These are phyloP conservation scores for Peniophora sp. DNA, from an alignment of 1,284 basidiomycete species.

Conservation along the genomic window DNA sequence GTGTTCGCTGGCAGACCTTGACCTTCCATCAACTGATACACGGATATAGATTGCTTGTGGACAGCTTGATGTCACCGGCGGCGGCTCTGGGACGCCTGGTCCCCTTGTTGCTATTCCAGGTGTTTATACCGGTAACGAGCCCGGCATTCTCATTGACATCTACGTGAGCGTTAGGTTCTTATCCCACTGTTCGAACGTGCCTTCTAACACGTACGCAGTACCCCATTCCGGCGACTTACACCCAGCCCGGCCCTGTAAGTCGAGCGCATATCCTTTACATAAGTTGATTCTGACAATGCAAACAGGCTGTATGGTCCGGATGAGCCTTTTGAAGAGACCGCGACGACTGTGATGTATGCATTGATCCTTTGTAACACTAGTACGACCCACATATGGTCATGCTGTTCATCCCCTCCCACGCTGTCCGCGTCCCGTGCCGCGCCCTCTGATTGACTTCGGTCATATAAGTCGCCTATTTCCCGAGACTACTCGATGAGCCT, in stretches of 20 bases:
- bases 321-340: background rate
- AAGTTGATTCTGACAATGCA: background rate
- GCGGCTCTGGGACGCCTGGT: constrained; percentile 25
- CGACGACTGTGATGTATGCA: too few species aligned
- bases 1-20: background rate
- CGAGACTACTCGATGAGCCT: too few species aligned
- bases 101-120: constrained; percentile 27
- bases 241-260: constrained; percentile 1
- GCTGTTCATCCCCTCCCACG: too few species aligned
- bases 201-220: background rate
- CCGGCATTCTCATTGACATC: constrained; percentile 1
- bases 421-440: too few species aligned
- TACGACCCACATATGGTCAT: too few species aligned
- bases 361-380: too few species aligned
- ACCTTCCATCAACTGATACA: background rate
- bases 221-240: constrained; percentile 1
- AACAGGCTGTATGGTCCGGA: background rate
- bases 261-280: background rate
- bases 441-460: too few species aligned
- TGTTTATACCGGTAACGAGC: constrained; percentile 24
- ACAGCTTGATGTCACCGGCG: constrained; percentile 26
- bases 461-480: too few species aligned
- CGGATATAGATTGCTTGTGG: constrained; percentile 16
- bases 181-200: background rate
- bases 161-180: background rate